These are phyloP conservation scores for Sordaria brevicollis DNA, from an alignment of 495 filamentous ascomycete species.

Conservation along the genomic window DNA sequence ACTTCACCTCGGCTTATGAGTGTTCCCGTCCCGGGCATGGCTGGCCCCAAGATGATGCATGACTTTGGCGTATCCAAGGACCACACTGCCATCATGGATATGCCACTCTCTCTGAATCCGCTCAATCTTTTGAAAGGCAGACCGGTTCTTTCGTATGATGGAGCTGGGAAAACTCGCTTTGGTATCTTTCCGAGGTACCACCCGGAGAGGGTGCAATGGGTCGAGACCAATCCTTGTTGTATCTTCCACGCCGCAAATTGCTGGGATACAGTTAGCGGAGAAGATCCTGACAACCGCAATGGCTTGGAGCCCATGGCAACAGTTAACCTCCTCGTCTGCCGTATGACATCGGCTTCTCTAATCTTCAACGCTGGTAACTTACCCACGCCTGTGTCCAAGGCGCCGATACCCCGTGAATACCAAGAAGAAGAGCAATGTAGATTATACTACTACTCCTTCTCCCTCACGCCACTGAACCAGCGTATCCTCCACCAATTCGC, in stretches of 20 bases:
- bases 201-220: conserved; percentile 47
- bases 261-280: conserved; percentile 35
- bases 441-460: conserved; percentile 55
- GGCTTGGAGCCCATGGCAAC: conserved; percentile 8
- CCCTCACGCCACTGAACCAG: conserved; percentile 9
- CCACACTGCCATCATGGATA: conserved; percentile 56
- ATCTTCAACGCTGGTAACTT: conserved; percentile 51
- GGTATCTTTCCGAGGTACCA: conserved; percentile 52
- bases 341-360: conserved; percentile 47
- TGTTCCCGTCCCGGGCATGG: conserved; percentile 39
- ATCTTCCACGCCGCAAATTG: conserved; percentile 61
- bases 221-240: conserved; percentile 50
- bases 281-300: background rate
- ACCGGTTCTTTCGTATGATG: conserved; percentile 47
- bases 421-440: conserved; percentile 52
- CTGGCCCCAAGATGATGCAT: conserved; percentile 60
- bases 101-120: conserved; percentile 53
- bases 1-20: background rate
- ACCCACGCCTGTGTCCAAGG: conserved; percentile 27
- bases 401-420: conserved; percentile 20
- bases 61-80: conserved; percentile 52
- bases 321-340: conserved; percentile 52
- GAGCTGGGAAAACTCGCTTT: conserved; percentile 41
- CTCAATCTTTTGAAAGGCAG: conserved; percentile 41
- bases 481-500: conserved; percentile 50